phyloP scores from a whole-genome alignment of 176 grass and related monocot species.

The Hordeum vulgare region DNA sequence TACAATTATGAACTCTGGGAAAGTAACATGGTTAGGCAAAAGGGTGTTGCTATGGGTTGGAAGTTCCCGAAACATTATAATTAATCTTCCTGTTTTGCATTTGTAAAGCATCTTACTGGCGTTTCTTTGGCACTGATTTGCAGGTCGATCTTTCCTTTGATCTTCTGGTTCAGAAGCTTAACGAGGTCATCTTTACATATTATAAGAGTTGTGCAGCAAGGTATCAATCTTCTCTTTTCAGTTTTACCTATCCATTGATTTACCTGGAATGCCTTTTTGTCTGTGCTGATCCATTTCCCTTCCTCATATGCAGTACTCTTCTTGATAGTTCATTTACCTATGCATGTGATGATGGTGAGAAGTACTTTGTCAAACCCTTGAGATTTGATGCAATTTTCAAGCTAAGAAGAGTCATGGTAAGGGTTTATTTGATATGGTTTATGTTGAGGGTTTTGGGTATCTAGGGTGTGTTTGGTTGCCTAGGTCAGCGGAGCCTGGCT shows the following conservation, averaged over 20 bases:
- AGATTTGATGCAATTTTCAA: slow-evolving; percentile 91
- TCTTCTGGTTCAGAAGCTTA: slow-evolving; percentile 91
- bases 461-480: not conserved
- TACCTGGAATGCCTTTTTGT: not conserved
- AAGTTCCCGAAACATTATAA: slow-evolving; percentile 10
- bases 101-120: slow-evolving; percentile 15
- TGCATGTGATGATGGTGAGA: slow-evolving; percentile 79
- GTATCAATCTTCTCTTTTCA: slow-evolving; percentile 41
- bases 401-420: slow-evolving; percentile 97
- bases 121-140: slow-evolving; percentile 17
- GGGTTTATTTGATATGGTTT: slow-evolving; percentile 5
- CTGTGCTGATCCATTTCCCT: slow-evolving; percentile 8
- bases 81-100: slow-evolving; percentile 5
- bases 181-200: slow-evolving; percentile 96
- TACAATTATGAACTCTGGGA: not conserved
- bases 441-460: not conserved
- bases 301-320: slow-evolving; percentile 58
- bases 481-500: no score
- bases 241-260: not conserved
- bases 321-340: slow-evolving; percentile 93
- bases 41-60: not conserved
- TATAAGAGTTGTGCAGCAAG: slow-evolving; percentile 94
- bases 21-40: not conserved
- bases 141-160: slow-evolving; percentile 98
- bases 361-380: slow-evolving; percentile 80